phyloP scores from a whole-genome alignment of 768 basidiomycete genomes.

The Trametes maxima region DNA sequence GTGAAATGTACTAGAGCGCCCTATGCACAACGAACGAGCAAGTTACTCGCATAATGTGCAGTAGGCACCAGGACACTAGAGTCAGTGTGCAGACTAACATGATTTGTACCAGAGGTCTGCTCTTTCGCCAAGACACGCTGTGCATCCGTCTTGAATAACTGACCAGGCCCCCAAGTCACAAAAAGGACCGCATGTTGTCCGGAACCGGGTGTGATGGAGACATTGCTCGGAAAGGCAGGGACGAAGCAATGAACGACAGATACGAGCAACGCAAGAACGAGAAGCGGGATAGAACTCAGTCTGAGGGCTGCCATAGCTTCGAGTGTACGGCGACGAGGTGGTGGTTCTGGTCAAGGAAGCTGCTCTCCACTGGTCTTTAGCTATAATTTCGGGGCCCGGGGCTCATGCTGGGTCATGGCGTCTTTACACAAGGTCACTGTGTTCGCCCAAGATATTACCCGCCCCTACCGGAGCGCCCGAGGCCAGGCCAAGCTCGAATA shows the following conservation, averaged over 20 bases:
- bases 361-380: too few relatives aligned
- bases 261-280: background rate
- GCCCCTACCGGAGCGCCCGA: too few relatives aligned
- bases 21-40: constrained; percentile 38
- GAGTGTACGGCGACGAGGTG: too few relatives aligned
- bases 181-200: constrained; percentile 56
- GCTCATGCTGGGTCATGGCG: too few relatives aligned
- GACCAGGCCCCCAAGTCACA: constrained; percentile 55
- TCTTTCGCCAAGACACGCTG: constrained; percentile 45
- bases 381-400: too few relatives aligned
- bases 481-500: too few relatives aligned
- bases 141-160: constrained; percentile 32
- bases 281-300: background rate
- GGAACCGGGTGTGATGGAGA: constrained; percentile 45
- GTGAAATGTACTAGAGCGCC: constrained; percentile 85
- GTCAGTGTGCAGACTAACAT: background rate
- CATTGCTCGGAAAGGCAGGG: constrained; percentile 73
- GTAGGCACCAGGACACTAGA: background rate
- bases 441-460: too few relatives aligned
- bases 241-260: constrained; percentile 50
- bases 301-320: background rate
- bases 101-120: constrained; percentile 44
- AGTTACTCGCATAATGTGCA: too few relatives aligned
- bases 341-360: too few relatives aligned
- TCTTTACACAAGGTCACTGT: too few relatives aligned